Percentiles rank a stretch among this genome's conserved stretches.
Conservation (phyloP, 768 basidiomycete genomes). For the Rubroboletus pulcherrimus region DNA sequence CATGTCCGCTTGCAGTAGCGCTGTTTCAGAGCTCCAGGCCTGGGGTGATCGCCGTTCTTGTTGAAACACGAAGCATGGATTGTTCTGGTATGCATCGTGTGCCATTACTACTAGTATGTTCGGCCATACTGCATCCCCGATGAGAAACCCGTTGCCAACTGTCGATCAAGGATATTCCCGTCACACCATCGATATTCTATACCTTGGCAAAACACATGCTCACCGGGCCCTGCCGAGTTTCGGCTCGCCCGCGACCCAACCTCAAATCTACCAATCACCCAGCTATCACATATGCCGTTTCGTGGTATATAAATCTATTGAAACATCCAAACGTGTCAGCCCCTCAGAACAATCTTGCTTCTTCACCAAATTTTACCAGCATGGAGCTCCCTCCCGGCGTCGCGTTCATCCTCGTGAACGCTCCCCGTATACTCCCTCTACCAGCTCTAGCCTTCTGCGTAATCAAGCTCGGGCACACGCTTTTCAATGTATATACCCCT, state of each 20-base stretch:
- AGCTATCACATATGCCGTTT: slow-evolving; percentile 4
- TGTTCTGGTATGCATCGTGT: neutral
- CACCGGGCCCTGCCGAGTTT: too few relatives aligned
- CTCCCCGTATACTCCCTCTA: slow-evolving; percentile 21
- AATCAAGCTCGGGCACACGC: slow-evolving; percentile 7
- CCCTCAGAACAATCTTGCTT: neutral
- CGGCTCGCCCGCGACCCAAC: too few relatives aligned
- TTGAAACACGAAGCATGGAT: neutral
- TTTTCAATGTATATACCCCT: slow-evolving; percentile 6
- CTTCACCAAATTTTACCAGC: neutral
- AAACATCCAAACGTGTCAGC: neutral
- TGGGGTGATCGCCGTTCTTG: neutral
- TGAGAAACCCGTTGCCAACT: neutral
- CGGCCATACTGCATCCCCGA: neutral
- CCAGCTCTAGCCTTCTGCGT: slow-evolving; percentile 17
- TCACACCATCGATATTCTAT: neutral
- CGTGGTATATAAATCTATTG: slow-evolving; percentile 4
- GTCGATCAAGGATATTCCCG: neutral
- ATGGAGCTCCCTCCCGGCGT: slow-evolving; percentile 36
- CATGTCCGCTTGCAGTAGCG: too few relatives aligned
- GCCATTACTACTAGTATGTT: too few relatives aligned
- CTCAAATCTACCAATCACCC: too few relatives aligned
- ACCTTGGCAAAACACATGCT: neutral
- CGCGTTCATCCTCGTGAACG: slow-evolving; percentile 23
- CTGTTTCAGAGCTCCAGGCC: too few relatives aligned